Evolutionary conservation across 306 rosid species (phyloP).

Genomic region (Dryas alaskensis): DNA sequence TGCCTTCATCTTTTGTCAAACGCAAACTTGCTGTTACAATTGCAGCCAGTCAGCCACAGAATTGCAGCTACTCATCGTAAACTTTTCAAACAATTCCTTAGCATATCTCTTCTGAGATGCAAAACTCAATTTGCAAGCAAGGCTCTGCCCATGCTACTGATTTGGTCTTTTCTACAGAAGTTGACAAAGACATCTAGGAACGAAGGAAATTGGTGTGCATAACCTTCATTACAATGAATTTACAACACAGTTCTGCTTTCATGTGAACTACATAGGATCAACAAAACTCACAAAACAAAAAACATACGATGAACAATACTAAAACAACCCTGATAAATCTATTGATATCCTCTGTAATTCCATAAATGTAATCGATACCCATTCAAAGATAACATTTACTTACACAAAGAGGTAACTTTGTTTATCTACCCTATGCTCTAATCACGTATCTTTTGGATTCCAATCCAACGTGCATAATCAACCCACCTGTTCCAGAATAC

Average conservation of each 20-base stretch:
- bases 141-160: too few species aligned
- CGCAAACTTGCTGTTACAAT: too few species aligned
- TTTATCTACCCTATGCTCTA: conserved; percentile 19
- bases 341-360: background rate
- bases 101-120: too few species aligned
- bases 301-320: background rate
- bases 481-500: conserved; percentile 66
- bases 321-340: background rate
- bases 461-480: conserved; percentile 80
- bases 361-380: background rate
- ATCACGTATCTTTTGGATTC: conserved; percentile 59
- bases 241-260: background rate
- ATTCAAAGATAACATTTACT: background rate
- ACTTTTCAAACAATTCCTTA: too few species aligned
- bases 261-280: background rate
- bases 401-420: background rate
- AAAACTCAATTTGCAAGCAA: too few species aligned
- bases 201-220: background rate
- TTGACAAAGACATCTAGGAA: too few species aligned
- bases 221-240: background rate
- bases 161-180: too few species aligned
- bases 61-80: too few species aligned
- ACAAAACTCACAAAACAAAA: background rate
- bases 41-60: too few species aligned
- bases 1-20: too few species aligned